A percentile compares a stretch with the other conserved stretches of the same genome.
These are phyloP conservation scores for Sanguinoderma infundibulare DNA, from an alignment of 1,284 basidiomycete species.

Conservation along the genomic window DNA sequence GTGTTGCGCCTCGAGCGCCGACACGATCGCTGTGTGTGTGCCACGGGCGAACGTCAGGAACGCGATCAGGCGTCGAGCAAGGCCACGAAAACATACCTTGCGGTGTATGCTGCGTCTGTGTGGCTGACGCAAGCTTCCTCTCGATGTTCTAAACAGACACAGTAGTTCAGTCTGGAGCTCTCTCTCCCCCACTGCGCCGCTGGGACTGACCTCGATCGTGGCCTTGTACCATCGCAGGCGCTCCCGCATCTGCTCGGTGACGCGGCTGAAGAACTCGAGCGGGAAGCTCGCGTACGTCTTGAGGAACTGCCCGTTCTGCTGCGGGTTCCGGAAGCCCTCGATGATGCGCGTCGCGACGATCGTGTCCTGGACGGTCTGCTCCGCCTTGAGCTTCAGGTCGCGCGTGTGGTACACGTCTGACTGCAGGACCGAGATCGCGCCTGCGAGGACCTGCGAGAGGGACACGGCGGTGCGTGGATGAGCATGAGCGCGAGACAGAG, in stretches of 20 bases:
- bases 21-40: constrained; percentile 56
- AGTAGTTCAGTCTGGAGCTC: neutral
- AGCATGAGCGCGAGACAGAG: neutral
- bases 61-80: neutral
- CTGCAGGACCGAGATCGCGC: constrained; percentile 64
- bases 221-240: constrained; percentile 76
- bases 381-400: constrained; percentile 72
- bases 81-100: constrained; percentile 54
- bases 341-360: constrained; percentile 74
- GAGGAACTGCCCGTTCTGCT: constrained; percentile 67
- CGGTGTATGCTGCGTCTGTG: constrained; percentile 69
- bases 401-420: constrained; percentile 68
- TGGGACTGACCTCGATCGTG: constrained; percentile 69
- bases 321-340: constrained; percentile 75
- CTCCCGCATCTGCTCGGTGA: constrained; percentile 73
- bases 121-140: constrained; percentile 71
- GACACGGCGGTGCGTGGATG: neutral
- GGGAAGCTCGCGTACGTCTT: constrained; percentile 82
- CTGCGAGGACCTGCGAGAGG: constrained; percentile 57
- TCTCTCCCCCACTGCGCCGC: neutral
- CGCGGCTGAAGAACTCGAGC: constrained; percentile 80
- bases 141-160: constrained; percentile 70
- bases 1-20: constrained; percentile 77
- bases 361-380: constrained; percentile 78
- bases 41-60: neutral